Percentiles rank a stretch among this genome's conserved stretches.
Evolutionary conservation across 2,329 filamentous ascomycete genomes (phyloP).

Genomic region (Penicillium sp.): DNA sequence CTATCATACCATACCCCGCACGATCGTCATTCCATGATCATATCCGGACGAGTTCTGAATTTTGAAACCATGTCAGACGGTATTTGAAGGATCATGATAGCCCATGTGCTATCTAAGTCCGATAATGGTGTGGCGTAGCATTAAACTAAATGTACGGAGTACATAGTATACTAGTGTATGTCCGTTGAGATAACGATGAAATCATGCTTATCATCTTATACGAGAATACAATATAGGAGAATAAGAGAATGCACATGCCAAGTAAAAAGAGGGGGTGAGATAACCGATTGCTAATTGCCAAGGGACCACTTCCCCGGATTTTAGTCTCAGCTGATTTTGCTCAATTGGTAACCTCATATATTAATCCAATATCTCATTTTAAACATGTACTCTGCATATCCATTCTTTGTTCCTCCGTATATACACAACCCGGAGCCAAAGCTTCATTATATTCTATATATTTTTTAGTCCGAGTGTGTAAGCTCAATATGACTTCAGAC

Average conservation of each 20-base stretch:
- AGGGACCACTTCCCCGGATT: conserved; percentile 24
- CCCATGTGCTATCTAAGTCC: neutral
- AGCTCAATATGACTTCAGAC: neutral
- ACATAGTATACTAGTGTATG: neutral
- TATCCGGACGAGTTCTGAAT: conserved; percentile 7
- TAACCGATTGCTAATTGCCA: conserved; percentile 1
- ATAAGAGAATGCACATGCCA: neutral
- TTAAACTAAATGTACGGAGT: no score
- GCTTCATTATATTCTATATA: neutral
- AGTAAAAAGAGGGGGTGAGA: conserved; percentile 7
- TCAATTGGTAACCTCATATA: neutral
- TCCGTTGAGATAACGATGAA: conserved; percentile 9
- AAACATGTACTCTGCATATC: neutral
- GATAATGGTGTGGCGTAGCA: neutral
- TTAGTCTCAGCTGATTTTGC: conserved; percentile 13
- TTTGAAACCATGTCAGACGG: neutral
- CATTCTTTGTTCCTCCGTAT: neutral
- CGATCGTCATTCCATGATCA: conserved; percentile 23
- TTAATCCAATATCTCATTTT: neutral
- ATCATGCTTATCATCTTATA: conserved; percentile 8
- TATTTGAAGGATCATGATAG: neutral
- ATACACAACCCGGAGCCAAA: neutral
- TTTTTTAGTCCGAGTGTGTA: neutral
- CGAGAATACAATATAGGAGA: no score
- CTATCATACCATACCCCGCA: conserved; percentile 24